A percentile compares a stretch with the other conserved stretches of the same genome.
Evolutionary conservation across 345 rosid genomes (phyloP).

Genomic region (Adansonia digitata): DNA sequence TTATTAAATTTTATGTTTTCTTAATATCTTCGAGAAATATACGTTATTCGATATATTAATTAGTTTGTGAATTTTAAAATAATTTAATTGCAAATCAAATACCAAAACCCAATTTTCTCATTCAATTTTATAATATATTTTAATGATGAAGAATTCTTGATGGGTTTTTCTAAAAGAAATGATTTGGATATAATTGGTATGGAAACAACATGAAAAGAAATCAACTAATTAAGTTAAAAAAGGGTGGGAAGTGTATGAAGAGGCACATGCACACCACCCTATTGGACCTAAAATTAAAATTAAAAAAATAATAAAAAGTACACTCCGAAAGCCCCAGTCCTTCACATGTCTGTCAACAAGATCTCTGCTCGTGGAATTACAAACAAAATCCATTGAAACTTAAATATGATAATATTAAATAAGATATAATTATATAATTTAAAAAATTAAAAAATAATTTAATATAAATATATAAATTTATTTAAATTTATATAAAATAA

Average conservation of each 20-base stretch:
- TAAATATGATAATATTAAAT: neutral
- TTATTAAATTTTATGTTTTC: neutral
- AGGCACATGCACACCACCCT: constrained; percentile 49
- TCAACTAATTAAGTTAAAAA: constrained; percentile 19
- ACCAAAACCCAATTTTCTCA: neutral
- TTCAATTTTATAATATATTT: neutral
- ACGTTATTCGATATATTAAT: too few relatives aligned
- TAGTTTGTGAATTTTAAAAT: too few relatives aligned
- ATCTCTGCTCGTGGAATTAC: constrained; percentile 41
- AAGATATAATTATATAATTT: neutral
- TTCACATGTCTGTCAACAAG: constrained; percentile 62
- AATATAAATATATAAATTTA: too few relatives aligned
- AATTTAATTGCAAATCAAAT: too few relatives aligned
- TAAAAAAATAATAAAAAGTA: neutral
- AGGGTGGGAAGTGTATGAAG: constrained; percentile 14
- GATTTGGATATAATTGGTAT: constrained; percentile 34
- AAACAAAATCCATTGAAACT: too few relatives aligned
- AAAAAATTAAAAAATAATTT: neutral
- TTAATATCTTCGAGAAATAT: too few relatives aligned
- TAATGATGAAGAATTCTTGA: neutral
- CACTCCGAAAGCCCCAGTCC: constrained; percentile 22
- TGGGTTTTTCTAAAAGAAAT: constrained; percentile 15
- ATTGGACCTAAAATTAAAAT: constrained; percentile 30
- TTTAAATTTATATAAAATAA: too few relatives aligned
- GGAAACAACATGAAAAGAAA: constrained; percentile 19